Percentiles rank a stretch among this genome's conserved stretches.
Conservation (phyloP, 2,329 filamentous ascomycete species). For the Aspergillus quadrilineatus region DNA sequence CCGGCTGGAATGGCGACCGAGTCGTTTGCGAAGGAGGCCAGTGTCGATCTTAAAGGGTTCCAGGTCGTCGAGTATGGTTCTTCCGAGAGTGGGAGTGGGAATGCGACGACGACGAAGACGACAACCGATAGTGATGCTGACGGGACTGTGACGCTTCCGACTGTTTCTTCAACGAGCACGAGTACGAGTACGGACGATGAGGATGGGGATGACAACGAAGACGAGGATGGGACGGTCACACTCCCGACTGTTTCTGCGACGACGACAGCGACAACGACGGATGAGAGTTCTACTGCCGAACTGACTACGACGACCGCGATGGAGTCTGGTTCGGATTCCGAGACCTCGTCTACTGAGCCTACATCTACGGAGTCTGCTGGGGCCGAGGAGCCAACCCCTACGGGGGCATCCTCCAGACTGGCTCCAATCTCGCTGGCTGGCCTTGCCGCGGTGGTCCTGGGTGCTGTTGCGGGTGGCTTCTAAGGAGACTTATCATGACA, state of each 20-base stretch:
- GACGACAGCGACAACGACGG: neutral
- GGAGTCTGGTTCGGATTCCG: neutral
- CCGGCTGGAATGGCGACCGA: constrained; percentile 11
- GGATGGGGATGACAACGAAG: neutral
- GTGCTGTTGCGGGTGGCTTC: neutral
- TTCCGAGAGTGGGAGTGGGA: neutral
- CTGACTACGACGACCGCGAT: neutral
- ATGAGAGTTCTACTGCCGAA: neutral
- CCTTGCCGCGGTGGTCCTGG: neutral
- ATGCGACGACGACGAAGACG: neutral
- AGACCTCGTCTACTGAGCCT: neutral
- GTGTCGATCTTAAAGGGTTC: constrained; percentile 9
- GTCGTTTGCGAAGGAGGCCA: constrained; percentile 8
- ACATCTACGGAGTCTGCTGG: neutral
- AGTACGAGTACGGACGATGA: neutral
- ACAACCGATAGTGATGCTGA: neutral
- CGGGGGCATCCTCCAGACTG: neutral
- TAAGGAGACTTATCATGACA: neutral
- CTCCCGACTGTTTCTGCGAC: neutral
- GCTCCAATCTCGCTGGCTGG: neutral
- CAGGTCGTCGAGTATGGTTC: constrained; percentile 5
- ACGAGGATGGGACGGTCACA: neutral
- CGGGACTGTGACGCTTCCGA: neutral
- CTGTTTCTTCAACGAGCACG: neutral
- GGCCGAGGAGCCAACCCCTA: neutral